Evolutionary conservation across 2,329 filamentous ascomycete genomes (phyloP).

Genomic region (Magnaporthiopsis incrustans): DNA sequence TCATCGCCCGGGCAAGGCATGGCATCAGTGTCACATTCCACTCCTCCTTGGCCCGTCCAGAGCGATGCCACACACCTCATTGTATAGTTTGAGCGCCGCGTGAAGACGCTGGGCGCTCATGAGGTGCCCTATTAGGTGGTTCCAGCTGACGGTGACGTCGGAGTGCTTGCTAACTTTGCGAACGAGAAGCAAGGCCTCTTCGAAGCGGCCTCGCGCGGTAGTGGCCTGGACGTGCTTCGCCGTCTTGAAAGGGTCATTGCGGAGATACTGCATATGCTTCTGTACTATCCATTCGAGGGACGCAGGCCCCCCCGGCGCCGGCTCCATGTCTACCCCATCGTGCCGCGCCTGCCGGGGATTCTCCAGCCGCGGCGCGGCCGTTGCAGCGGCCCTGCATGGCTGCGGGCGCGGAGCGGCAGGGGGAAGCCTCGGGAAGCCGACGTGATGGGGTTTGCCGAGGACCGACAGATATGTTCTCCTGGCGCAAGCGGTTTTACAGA

Average conservation of each 20-base stretch:
- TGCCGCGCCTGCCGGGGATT: neutral
- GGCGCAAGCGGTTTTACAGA: neutral
- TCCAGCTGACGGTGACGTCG: slow-evolving; percentile 74
- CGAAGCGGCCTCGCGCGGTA: slow-evolving; percentile 50
- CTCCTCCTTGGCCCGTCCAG: neutral
- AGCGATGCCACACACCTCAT: slow-evolving; percentile 56
- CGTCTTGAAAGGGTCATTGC: slow-evolving; percentile 63
- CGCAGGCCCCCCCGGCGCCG: too few relatives aligned
- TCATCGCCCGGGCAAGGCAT: slow-evolving; percentile 7
- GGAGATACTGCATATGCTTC: slow-evolving; percentile 52
- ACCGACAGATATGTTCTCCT: neutral
- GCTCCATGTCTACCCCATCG: neutral
- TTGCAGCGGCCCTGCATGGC: neutral
- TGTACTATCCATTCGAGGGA: slow-evolving; percentile 27
- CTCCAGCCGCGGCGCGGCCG: neutral
- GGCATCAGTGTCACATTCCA: slow-evolving; percentile 9
- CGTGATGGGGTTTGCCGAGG: neutral
- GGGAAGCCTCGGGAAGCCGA: neutral
- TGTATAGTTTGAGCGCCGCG: slow-evolving; percentile 72
- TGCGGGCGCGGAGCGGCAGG: neutral
- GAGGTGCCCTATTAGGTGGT: slow-evolving; percentile 68
- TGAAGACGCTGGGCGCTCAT: slow-evolving; percentile 53
- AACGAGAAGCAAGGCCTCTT: slow-evolving; percentile 61
- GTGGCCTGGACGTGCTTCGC: slow-evolving; percentile 56
- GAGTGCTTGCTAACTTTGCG: slow-evolving; percentile 59